Conservation (phyloP, 1,139 yeast genomes). For the Zygosaccharomyces pseudobailii region DNA sequence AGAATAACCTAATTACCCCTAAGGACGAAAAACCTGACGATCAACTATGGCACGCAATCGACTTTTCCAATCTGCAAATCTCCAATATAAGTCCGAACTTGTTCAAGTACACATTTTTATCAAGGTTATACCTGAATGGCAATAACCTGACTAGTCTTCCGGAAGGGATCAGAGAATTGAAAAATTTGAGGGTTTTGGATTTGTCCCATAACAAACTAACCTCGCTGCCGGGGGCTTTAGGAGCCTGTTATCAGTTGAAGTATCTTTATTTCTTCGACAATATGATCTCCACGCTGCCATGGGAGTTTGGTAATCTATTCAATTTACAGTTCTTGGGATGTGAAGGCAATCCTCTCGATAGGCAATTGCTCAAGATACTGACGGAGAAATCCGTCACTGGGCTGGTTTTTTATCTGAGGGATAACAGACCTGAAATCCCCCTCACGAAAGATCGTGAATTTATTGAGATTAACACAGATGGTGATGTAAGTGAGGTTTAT, state of each 20-base stretch:
- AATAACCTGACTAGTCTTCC: slow-evolving; percentile 73
- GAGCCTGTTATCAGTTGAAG: slow-evolving; percentile 73
- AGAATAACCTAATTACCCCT: slow-evolving; percentile 56
- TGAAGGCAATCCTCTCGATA: slow-evolving; percentile 86
- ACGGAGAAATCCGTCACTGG: slow-evolving; percentile 85
- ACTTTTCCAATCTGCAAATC: slow-evolving; percentile 85
- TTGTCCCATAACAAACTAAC: slow-evolving; percentile 71
- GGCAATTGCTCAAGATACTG: slow-evolving; percentile 57
- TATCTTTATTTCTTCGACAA: slow-evolving; percentile 87
- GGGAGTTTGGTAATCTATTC: slow-evolving; percentile 79
- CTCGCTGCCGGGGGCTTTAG: slow-evolving; percentile 75
- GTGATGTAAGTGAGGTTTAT: slow-evolving; percentile 49
- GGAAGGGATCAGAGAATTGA: slow-evolving; percentile 59
- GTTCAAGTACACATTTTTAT: slow-evolving; percentile 79
- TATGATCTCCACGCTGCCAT: slow-evolving; percentile 67
- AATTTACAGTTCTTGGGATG: slow-evolving; percentile 84
- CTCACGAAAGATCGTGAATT: slow-evolving; percentile 76
- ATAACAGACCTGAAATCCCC: slow-evolving; percentile 63
- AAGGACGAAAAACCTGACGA: slow-evolving; percentile 52
- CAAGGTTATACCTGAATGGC: slow-evolving; percentile 81
- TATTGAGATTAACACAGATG: slow-evolving; percentile 73
- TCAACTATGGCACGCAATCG: slow-evolving; percentile 95
- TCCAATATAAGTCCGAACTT: slow-evolving; percentile 64
- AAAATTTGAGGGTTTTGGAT: slow-evolving; percentile 77
- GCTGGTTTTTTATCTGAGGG: slow-evolving; percentile 73